Conservation (phyloP, 2,329 filamentous ascomycete genomes). For the Albophoma yamanashiensis region DNA sequence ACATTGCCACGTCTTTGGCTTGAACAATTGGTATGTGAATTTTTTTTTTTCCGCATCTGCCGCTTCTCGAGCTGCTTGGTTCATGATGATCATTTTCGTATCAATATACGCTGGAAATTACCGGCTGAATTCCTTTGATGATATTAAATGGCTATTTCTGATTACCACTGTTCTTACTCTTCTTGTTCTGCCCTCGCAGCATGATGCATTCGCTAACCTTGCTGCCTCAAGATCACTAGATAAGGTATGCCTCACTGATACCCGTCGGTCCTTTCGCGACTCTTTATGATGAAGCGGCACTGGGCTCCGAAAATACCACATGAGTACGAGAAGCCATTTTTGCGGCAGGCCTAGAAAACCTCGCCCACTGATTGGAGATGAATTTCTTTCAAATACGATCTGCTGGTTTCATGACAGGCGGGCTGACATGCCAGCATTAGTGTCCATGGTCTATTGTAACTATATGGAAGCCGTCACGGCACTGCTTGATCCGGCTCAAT, state of each 20-base stretch:
- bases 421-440: constrained; percentile 3
- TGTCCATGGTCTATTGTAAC: constrained; percentile 3
- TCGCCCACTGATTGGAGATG: constrained; percentile 72
- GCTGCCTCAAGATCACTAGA: constrained; percentile 9
- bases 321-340: constrained; percentile 77
- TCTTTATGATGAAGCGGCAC: constrained; percentile 80
- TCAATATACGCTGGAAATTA: constrained; percentile 84
- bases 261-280: constrained; percentile 8
- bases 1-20: not conserved
- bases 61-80: constrained; percentile 3
- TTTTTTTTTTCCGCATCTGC: not conserved
- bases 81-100: constrained; percentile 56
- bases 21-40: constrained; percentile 17
- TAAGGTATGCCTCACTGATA: constrained; percentile 21
- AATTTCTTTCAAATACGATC: constrained; percentile 9
- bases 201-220: constrained; percentile 19
- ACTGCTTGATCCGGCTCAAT: not conserved
- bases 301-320: constrained; percentile 75
- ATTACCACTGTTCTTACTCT: constrained; percentile 24
- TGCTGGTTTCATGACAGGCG: not conserved
- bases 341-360: constrained; percentile 99
- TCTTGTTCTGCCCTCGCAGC: constrained; percentile 3
- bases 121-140: constrained; percentile 77
- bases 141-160: constrained; percentile 83
- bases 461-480: not conserved